phyloP scores from a whole-genome alignment of 2,329 filamentous ascomycete species.

The Cladosporium sp. region DNA sequence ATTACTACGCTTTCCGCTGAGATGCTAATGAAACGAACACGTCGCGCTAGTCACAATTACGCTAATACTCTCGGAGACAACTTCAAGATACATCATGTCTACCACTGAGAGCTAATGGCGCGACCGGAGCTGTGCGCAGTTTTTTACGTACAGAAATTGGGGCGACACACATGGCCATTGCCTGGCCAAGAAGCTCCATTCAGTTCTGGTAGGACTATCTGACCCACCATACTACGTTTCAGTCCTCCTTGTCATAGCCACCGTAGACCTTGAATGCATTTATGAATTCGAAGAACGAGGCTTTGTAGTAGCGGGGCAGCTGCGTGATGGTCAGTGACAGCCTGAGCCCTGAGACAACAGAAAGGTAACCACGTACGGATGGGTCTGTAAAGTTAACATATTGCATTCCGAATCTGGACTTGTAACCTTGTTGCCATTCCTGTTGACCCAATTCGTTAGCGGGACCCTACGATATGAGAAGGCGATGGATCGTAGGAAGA shows the following conservation, averaged over 20 bases:
- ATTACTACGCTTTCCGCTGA: background rate
- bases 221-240: background rate
- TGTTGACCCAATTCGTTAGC: background rate
- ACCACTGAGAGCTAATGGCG: background rate
- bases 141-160: background rate
- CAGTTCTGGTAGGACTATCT: background rate
- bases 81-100: background rate
- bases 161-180: background rate
- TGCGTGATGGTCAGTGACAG: background rate
- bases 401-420: slow-evolving; percentile 42
- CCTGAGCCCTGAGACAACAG: too few species aligned
- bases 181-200: background rate
- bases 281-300: slow-evolving; percentile 43
- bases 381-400: slow-evolving; percentile 43
- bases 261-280: slow-evolving; percentile 37
- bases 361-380: too few species aligned
- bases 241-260: background rate
- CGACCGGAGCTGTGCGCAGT: background rate
- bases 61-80: background rate
- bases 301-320: slow-evolving; percentile 42
- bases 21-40: background rate
- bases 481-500: background rate
- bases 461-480: background rate
- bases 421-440: slow-evolving; percentile 37
- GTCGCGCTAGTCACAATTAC: background rate